Evolutionary conservation across 192 early-diverging fungal genomes (phyloP), one percentile per base, ranked within the genome.

Genomic region (Mortierella alpina): DNA sequence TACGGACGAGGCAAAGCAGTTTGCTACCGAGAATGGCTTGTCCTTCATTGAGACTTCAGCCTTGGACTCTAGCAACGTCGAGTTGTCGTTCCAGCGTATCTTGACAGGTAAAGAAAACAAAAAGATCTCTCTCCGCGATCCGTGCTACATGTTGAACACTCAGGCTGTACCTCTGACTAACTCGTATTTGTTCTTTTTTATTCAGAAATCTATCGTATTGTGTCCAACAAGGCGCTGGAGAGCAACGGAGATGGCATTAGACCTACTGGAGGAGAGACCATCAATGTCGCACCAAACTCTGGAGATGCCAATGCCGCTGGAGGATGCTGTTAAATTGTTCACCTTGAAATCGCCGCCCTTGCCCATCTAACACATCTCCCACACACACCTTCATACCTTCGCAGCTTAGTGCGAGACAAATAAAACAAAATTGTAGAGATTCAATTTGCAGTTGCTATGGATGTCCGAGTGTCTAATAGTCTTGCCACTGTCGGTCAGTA

Each of bases 1-100:
- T 4, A 98, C 97, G 20, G 98, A 98, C 18, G 98, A 99, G 81
- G 97, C 97, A 49, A 98, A 97, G 87, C 91, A 94, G 72, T 99
- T 98, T 92, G 95, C 98, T 23, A 87, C 93, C 53, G 96, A 98
- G 79, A 98, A 98, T 73, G 92, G 90, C 14, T 85, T 99, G 56
- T 95, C 94, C 41, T 99, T 99, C 81, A 99, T 99, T 66, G 98
- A 99, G 84, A 98, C 98, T 7, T 99, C 98, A 31, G 98, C 98
- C 17, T 87, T 99, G 85, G 97, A 99, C 76, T 89, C 93, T 18
- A 96, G 90, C 88, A 99, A 99, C 82, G 97, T 99, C 59, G 98
- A 99, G 83, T 88, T 93, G 47, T 92, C 96, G 39, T 98, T 99
- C 86, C 95, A 97, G 84, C 92, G 95, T 63, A 98, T 98, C 68